Base-by-base conservation (phyloP, 2,329 filamentous ascomycete genomes). In the Purpureocillium takamizusanense region DNA sequence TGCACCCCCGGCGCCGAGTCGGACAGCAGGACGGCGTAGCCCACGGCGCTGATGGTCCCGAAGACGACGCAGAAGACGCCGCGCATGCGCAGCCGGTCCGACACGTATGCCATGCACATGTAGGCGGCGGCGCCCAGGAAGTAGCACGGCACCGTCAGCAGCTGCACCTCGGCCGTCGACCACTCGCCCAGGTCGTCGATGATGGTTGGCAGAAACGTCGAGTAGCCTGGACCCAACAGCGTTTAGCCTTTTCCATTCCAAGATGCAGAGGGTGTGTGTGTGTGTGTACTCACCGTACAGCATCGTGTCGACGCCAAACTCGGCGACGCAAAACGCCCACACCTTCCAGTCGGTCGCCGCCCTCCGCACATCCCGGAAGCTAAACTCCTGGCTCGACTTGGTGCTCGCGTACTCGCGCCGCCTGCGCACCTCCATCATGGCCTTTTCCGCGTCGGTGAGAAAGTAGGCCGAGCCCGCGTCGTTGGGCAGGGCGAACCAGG, bases 81-180 rank as follows among this genome's bases (percentile, higher is more conserved):
- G 31, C 85, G 74, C 40, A 65, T 70, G 58, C 86, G 82, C 44
- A 71, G 66, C 39, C 70, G 69, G 53, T 90, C 85, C 4, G 81
- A 86, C 33, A 84, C 58, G 49, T 71, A 74, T 0, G 83, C 83
- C 2, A 77, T 67, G 8, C 67, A 45, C 55, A 89, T 74, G 55
- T 87, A 89, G 0, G 72, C 74, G 6, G 81, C 66, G 0, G 83
- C 83, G 4, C 84, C 85, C 4, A 87, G 56, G 5, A 77, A 76
- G 54, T 89, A 89, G 57, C 82, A 86, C 0, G 85, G 85, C 34
- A 90, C 83, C 0, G 85, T 89, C 27, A 89, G 70, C 25, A 85
- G 75, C 56, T 89, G 84, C 6, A 86, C 75, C 51, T 84, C 69
- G 0, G 82, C 74, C 0, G 66, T 65, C 0, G 74, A 69, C 66